A percentile compares a stretch with the other conserved stretches of the same genome.
Evolutionary conservation across 1,139 yeast genomes (phyloP).

Genomic region (Yamadazyma kanchanaburiensis): DNA sequence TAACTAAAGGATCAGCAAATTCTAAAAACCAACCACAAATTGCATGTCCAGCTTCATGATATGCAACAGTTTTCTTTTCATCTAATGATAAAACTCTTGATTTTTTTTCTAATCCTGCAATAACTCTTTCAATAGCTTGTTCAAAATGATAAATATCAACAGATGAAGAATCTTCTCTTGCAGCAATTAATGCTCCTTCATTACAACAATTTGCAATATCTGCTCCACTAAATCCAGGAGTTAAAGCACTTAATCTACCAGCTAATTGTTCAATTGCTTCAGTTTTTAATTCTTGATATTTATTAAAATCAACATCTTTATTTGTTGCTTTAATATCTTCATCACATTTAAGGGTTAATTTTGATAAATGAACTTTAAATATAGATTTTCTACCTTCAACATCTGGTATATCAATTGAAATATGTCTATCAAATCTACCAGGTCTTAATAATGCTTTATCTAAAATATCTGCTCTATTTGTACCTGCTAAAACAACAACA

Average conservation of each 20-base stretch:
- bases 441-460: conserved; percentile 80
- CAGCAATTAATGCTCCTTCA: conserved; percentile 81
- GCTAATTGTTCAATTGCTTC: conserved; percentile 57
- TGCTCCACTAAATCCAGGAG: conserved; percentile 86
- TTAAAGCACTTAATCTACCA: conserved; percentile 71
- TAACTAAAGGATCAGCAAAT: conserved; percentile 72
- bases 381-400: conserved; percentile 76
- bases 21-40: conserved; percentile 75
- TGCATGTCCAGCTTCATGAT: conserved; percentile 84
- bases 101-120: conserved; percentile 78
- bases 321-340: conserved; percentile 40
- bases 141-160: conserved; percentile 68
- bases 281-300: conserved; percentile 45
- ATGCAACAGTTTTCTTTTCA: conserved; percentile 74
- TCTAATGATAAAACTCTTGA: conserved; percentile 64
- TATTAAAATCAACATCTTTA: conserved; percentile 41
- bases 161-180: conserved; percentile 55
- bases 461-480: conserved; percentile 75
- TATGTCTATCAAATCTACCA: conserved; percentile 80
- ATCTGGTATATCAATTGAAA: conserved; percentile 71
- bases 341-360: conserved; percentile 42
- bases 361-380: conserved; percentile 64
- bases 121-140: conserved; percentile 76
- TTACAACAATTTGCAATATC: conserved; percentile 83
- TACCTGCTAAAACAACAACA: conserved; percentile 80